These are phyloP conservation scores for Boletales sp. DNA, from an alignment of 768 basidiomycete species.

Conservation along the genomic window DNA sequence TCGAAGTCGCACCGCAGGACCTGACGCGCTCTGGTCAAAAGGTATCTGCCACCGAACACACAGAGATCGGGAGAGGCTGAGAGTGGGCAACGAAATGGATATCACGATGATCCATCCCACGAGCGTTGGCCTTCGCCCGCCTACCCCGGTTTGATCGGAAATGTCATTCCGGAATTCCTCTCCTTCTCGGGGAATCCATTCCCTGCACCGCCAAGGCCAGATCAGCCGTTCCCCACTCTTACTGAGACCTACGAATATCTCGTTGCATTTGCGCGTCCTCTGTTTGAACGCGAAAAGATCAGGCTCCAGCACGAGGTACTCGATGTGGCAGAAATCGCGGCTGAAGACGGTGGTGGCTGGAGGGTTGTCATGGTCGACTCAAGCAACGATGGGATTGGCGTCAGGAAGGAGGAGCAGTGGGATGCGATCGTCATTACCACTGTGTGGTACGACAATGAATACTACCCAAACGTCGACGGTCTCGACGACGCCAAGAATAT, in stretches of 20 bases:
- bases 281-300: constrained; percentile 30
- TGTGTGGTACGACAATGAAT: constrained; percentile 44
- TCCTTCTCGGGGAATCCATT: constrained; percentile 31
- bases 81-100: neutral
- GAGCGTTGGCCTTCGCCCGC: constrained; percentile 44
- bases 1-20: too few relatives aligned
- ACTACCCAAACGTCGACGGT: constrained; percentile 44
- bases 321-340: constrained; percentile 34
- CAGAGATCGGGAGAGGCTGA: too few relatives aligned
- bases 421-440: constrained; percentile 47
- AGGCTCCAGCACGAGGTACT: constrained; percentile 41
- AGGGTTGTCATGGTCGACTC: constrained; percentile 37
- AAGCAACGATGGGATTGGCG: constrained; percentile 20
- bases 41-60: constrained; percentile 10
- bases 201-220: constrained; percentile 16
- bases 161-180: constrained; percentile 43
- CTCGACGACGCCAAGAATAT: constrained; percentile 34
- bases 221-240: constrained; percentile 30
- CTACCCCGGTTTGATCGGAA: constrained; percentile 47
- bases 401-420: constrained; percentile 38
- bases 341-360: constrained; percentile 33
- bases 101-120: constrained; percentile 1
- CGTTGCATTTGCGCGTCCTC: constrained; percentile 22
- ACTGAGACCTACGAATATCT: constrained; percentile 28
- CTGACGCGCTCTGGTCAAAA: neutral